Conservation (phyloP, 371 early-diverging fungal species). For the Massospora cicadina region DNA sequence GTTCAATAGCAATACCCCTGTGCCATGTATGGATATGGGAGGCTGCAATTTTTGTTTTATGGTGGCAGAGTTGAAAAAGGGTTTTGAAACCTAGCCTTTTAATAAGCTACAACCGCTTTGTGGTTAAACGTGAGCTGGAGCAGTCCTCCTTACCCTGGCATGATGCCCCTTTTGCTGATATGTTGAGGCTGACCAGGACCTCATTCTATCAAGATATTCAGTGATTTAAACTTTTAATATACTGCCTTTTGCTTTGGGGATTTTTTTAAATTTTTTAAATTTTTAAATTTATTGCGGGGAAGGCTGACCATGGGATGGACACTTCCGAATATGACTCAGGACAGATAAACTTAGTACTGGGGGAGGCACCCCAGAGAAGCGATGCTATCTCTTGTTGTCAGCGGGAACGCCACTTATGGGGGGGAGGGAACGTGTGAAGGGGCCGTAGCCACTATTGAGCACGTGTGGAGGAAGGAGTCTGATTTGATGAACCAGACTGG, state of each 20-base stretch:
- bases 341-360: too few species aligned
- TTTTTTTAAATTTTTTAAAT: neutral
- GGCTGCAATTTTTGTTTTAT: slow-evolving; percentile 21
- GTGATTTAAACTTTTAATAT: neutral
- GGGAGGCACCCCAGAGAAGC: too few species aligned
- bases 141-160: slow-evolving; percentile 16
- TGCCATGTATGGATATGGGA: slow-evolving; percentile 24
- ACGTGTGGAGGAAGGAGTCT: too few species aligned
- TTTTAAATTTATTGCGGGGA: too few species aligned
- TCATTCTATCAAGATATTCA: slow-evolving; percentile 12
- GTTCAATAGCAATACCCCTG: slow-evolving; percentile 22
- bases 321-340: too few species aligned
- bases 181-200: slow-evolving; percentile 26
- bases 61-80: slow-evolving; percentile 14
- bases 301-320: too few species aligned
- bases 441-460: too few species aligned
- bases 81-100: slow-evolving; percentile 20
- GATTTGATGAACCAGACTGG: too few species aligned
- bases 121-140: slow-evolving; percentile 20
- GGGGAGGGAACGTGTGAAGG: too few species aligned
- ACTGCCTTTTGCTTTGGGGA: neutral
- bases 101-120: slow-evolving; percentile 22
- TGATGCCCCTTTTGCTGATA: slow-evolving; percentile 33
- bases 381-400: too few species aligned
- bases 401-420: too few species aligned